Conservation (phyloP, 2,329 filamentous ascomycete genomes). For the Pyrenochaeta sp. region DNA sequence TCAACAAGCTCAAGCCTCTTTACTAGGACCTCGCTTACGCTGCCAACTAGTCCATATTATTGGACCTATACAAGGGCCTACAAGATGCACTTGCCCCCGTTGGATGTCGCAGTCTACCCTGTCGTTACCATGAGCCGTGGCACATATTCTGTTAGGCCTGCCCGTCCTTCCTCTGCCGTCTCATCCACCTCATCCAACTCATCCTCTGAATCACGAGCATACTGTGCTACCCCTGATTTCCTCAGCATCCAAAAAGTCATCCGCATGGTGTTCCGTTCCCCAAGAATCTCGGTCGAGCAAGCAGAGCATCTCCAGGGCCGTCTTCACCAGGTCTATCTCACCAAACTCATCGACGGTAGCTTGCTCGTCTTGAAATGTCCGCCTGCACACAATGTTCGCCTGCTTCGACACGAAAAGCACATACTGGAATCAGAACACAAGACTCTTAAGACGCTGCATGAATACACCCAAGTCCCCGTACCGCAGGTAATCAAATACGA, state of each 20-base stretch:
- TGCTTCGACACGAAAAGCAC: conserved; percentile 54
- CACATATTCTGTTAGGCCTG: conserved; percentile 28
- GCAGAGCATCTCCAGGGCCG: conserved; percentile 44
- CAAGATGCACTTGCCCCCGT: conserved; percentile 48
- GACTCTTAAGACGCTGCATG: conserved; percentile 47
- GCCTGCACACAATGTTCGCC: conserved; percentile 46
- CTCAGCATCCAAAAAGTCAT: conserved; percentile 45
- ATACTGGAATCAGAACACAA: conserved; percentile 50
- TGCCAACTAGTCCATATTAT: conserved; percentile 16
- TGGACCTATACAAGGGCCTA: conserved; percentile 16
- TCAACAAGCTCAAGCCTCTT: conserved; percentile 12
- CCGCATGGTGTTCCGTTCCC: conserved; percentile 39
- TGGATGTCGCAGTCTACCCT: conserved; percentile 42
- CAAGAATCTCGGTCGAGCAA: conserved; percentile 42
- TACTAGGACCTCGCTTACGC: conserved; percentile 25
- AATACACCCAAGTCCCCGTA: conserved; percentile 46
- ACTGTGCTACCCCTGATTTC: conserved; percentile 36
- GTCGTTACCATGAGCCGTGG: conserved; percentile 46
- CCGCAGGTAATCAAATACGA: conserved; percentile 52
- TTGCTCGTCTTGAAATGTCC: conserved; percentile 52
- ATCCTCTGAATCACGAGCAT: conserved; percentile 29
- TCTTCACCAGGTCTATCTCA: conserved; percentile 52
- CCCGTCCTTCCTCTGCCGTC: conserved; percentile 30
- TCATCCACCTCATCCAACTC: conserved; percentile 38
- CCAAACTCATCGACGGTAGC: conserved; percentile 49